Evolutionary conservation across 2,329 filamentous ascomycete genomes (phyloP).

Genomic region (Colletotrichum orchidophilum): DNA sequence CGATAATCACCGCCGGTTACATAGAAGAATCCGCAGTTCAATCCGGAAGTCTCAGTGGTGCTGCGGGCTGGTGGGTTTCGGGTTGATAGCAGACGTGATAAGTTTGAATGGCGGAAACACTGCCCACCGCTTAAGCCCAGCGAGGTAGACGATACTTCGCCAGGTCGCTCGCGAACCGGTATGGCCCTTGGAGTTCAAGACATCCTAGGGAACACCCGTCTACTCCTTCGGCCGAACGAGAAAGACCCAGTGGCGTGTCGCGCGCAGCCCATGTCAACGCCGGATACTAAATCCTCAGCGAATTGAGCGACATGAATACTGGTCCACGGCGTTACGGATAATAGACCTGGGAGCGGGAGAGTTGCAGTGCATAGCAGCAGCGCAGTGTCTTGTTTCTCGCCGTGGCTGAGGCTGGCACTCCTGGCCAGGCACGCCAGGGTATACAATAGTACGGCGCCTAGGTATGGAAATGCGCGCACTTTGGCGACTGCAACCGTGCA

Average conservation of each 20-base stretch:
- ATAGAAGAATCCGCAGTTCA: background rate
- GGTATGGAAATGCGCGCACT: constrained; percentile 4
- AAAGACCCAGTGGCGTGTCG: background rate
- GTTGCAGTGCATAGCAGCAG: background rate
- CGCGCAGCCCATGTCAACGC: background rate
- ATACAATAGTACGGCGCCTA: background rate
- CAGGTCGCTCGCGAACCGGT: background rate
- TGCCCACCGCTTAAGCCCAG: background rate
- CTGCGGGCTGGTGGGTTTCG: constrained; percentile 10
- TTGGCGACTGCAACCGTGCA: constrained; percentile 26
- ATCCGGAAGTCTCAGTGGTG: constrained; percentile 9
- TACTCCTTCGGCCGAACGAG: constrained; percentile 6
- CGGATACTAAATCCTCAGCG: background rate
- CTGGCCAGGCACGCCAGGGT: background rate
- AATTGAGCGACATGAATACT: background rate
- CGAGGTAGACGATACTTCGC: constrained; percentile 6
- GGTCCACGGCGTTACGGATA: background rate
- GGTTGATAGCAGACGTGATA: constrained; percentile 13
- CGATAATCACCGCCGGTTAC: background rate
- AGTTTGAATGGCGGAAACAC: constrained; percentile 23
- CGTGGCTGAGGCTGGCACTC: constrained; percentile 5
- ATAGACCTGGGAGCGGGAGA: background rate
- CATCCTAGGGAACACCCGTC: background rate
- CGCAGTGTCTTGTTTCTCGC: background rate
- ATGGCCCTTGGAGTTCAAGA: background rate